Base-by-base conservation (phyloP, 768 basidiomycete genomes). In the Hemileccinum rubropunctum region DNA sequence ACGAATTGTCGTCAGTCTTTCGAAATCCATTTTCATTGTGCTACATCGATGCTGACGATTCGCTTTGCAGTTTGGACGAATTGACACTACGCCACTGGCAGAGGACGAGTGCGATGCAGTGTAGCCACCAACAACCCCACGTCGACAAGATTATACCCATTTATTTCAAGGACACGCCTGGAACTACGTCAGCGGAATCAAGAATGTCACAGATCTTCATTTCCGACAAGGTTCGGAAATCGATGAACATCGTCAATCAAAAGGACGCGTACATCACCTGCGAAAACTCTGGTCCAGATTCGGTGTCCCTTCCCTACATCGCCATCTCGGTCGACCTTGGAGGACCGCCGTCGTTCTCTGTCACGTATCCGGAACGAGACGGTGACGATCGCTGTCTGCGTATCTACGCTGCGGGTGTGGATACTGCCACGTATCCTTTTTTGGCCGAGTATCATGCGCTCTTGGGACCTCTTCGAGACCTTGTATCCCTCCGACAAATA, bases 161-260 rank as follows among this genome's bases (percentile, higher is more conserved):
- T 2, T 48, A 51, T 39, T 59, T 52, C 45, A 47, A 62, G 6
- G 51, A 6, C 0, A 20, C 15, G 0, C 6, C 23, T 15, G 3
- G 12, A 6, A 4, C 3, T 7, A 15, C 15, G 28, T 21, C 28
- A 3, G 12, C 4, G 6, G 21, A 28, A 12, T 40, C 23, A 23
- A 23, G 36, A 8, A 48, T 43, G 34, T 60, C 55, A 2, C 58
- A 58, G 7, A 53, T 54, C 1, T 56, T 66, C 34, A 48, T 66
- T 33, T 60, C 61, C 7, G 58, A 53, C 48, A 51, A 56, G 33
- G 47, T 6, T 23, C 23, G 23, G 23, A 4, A 7, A n/a, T 1
- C 49, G 23, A 23, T 23, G 23, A 23, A 23, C 23, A 3, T 23
- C 23, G 6, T 51, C 23, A 38, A 26, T 3, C 48, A 51, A 20